phyloP scores from a whole-genome alignment of 1,284 basidiomycete species.

The Pascua guehoae region DNA sequence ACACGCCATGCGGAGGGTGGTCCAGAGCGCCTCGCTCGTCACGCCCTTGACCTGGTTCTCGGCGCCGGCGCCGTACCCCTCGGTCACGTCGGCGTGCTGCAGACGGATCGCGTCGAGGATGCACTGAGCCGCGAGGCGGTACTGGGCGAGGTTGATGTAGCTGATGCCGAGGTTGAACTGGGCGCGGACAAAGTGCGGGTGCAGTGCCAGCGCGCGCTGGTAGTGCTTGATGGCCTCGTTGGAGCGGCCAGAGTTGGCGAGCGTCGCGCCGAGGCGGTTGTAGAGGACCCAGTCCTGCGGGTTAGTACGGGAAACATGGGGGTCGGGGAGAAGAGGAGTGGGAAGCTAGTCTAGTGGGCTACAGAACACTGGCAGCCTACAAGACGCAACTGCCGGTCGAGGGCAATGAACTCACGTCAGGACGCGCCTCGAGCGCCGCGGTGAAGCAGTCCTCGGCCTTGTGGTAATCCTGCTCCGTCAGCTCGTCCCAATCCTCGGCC shows the following conservation, averaged over 20 bases:
- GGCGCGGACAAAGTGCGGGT: slow-evolving; percentile 89
- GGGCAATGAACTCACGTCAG: slow-evolving; percentile 52
- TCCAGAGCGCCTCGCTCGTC: slow-evolving; percentile 74
- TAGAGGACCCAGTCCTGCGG: slow-evolving; percentile 79
- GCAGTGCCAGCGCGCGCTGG: slow-evolving; percentile 79
- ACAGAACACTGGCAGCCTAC: too few species aligned
- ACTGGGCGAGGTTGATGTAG: slow-evolving; percentile 79
- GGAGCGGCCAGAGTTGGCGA: slow-evolving; percentile 84
- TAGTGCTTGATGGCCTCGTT: slow-evolving; percentile 86
- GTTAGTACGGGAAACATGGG: slow-evolving; percentile 52
- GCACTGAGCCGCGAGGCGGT: slow-evolving; percentile 76
- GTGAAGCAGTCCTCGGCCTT: slow-evolving; percentile 94
- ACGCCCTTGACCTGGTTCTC: slow-evolving; percentile 58
- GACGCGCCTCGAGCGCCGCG: slow-evolving; percentile 79
- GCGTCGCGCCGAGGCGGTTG: slow-evolving; percentile 92
- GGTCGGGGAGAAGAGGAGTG: too few species aligned
- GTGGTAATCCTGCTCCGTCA: slow-evolving; percentile 66
- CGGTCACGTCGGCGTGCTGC: slow-evolving; percentile 71
- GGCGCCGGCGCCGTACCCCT: slow-evolving; percentile 51
- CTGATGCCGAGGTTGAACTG: slow-evolving; percentile 89
- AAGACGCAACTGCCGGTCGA: too few species aligned
- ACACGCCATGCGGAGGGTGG: slow-evolving; percentile 73
- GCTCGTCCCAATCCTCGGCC: slow-evolving; percentile 1
- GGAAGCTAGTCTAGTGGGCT: too few species aligned
- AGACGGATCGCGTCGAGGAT: slow-evolving; percentile 79